Evolutionary conservation across 2,329 filamentous ascomycete species (phyloP), one percentile per base, ranked within the genome.

Genomic region (Nemania sp.): DNA sequence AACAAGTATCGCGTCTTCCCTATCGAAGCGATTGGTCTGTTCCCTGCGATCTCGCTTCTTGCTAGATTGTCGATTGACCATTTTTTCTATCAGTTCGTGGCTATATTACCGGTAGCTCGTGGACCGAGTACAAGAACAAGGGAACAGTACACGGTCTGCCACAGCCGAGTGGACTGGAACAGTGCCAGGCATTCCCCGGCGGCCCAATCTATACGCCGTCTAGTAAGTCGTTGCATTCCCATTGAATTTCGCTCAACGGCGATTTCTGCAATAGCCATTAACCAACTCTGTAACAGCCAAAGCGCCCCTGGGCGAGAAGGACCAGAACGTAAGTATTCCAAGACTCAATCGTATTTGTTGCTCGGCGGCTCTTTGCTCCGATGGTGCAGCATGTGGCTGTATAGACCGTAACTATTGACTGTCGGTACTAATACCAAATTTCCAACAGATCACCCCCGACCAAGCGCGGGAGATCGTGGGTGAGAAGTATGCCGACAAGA

Each of bases 41-140:
- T n/a, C 31, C 26, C 33, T 6, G 9, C 15, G 17, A 24, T 42
- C 14, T 17, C 48, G 22, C 19, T 17, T 17, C 3, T 4, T 2
- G 22, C 19, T 15, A 11, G 11, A 26, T 11, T 30, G n/a, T 44
- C 8, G 14, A 19, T 31, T 59, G 39, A 59, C 26, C 2, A 24
- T 31, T 11, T 12, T 22, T 14, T 19, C 3, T 41, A 28, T 15
- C 30, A 58, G 57, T 95, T n/a, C 85, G 91, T 53, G 91, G 91
- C 62, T 96, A 96, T 75, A 85, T 96, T 68, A 91, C 91, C 5
- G 91, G 91, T 37, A 89, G 85, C 40, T 91, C 89, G 0, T 96
- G 90, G 88, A 79, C 79, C 33, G 91, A 96, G 75, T 81, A 94
- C 75, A 75, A 83, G 68, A 79, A 81, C 61, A 78, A 74, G 17